Conservation (phyloP, 1,284 basidiomycete genomes). For the Mixia osmundae region DNA sequence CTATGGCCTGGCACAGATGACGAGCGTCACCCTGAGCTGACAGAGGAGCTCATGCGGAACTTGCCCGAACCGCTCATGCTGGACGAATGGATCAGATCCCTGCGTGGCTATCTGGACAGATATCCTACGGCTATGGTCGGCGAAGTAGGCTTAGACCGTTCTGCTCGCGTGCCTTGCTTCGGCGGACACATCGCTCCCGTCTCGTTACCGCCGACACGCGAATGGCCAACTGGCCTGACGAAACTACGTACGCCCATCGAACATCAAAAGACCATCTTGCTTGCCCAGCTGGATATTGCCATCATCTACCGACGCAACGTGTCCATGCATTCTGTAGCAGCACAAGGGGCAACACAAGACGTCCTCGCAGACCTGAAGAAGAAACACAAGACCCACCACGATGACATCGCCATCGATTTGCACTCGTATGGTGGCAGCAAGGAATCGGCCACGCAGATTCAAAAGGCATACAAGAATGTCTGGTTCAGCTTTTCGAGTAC, state of each 20-base stretch:
- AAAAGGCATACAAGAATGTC: constrained; percentile 11
- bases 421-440: constrained; percentile 53
- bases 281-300: constrained; percentile 50
- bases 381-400: constrained; percentile 31
- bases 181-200: background rate
- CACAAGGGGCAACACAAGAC: constrained; percentile 36
- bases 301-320: constrained; percentile 42
- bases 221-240: constrained; percentile 26
- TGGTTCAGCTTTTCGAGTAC: constrained; percentile 48
- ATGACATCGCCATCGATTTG: constrained; percentile 40
- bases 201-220: background rate
- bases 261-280: constrained; percentile 47
- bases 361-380: constrained; percentile 28
- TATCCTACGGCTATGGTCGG: constrained; percentile 50
- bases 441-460: constrained; percentile 38
- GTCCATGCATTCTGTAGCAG: constrained; percentile 55
- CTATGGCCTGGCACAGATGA: constrained; percentile 28
- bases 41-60: background rate
- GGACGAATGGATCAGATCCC: constrained; percentile 28
- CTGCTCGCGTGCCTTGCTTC: constrained; percentile 38
- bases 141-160: constrained; percentile 56
- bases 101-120: constrained; percentile 33
- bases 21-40: background rate
- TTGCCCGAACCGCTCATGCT: constrained; percentile 37
- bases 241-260: constrained; percentile 42